These are phyloP conservation scores for Podospora comata DNA, from an alignment of 495 filamentous ascomycete genomes.

Conservation along the genomic window DNA sequence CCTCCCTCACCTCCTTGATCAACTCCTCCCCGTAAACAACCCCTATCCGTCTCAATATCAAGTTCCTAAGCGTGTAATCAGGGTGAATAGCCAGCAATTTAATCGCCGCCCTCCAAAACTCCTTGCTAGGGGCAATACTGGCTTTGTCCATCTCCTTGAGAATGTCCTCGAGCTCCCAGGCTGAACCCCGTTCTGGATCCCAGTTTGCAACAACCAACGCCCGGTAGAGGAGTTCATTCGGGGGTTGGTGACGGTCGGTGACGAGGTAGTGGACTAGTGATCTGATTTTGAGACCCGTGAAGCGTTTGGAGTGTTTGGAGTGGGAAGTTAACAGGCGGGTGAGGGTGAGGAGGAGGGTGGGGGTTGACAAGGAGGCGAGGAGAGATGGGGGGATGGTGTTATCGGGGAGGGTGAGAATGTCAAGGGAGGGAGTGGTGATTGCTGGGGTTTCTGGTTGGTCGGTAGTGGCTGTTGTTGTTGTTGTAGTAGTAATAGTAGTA, in stretches of 20 bases:
- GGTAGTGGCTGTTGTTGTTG: neutral
- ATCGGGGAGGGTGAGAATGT: neutral
- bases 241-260: constrained; percentile 56
- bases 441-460: neutral
- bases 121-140: constrained; percentile 58
- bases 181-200: constrained; percentile 61
- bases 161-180: constrained; percentile 54
- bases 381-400: neutral
- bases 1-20: constrained; percentile 59
- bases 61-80: constrained; percentile 69
- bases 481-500: neutral
- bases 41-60: constrained; percentile 68
- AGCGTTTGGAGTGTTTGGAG: neutral
- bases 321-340: neutral
- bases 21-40: constrained; percentile 63
- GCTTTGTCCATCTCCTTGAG: constrained; percentile 65
- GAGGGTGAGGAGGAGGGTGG: neutral
- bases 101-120: constrained; percentile 67
- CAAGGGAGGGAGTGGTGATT: neutral
- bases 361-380: neutral
- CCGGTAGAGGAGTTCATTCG: constrained; percentile 66
- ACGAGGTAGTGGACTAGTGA: constrained; percentile 57
- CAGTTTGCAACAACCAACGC: constrained; percentile 69
- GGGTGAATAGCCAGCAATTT: constrained; percentile 80
- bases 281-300: constrained; percentile 24